Percentiles rank a stretch among this genome's conserved stretches.
phyloP scores from a whole-genome alignment of 345 rosid species.

The Sapria himalayana region DNA sequence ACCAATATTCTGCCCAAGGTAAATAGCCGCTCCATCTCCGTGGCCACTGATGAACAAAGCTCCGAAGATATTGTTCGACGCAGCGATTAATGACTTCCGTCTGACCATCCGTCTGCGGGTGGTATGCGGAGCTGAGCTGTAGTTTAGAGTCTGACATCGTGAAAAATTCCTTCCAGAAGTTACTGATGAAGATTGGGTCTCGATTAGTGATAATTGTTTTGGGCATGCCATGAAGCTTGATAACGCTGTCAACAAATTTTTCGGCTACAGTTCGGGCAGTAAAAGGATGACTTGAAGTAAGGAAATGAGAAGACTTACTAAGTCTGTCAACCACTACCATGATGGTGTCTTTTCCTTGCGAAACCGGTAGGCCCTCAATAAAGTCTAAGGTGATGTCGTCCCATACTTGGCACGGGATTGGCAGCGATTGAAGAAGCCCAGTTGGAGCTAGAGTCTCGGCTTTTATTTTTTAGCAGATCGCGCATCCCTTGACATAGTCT shows the following conservation, averaged over 20 bases:
- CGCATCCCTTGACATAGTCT: neutral
- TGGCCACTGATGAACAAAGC: constrained; percentile 1
- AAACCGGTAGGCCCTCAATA: neutral
- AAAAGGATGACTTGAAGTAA: neutral
- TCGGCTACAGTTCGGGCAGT: neutral
- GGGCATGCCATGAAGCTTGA: neutral
- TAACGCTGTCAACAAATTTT: too few species aligned
- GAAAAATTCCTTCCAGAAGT: too few species aligned
- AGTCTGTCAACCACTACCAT: constrained; percentile 1
- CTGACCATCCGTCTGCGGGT: neutral
- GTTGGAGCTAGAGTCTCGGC: neutral
- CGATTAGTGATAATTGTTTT: neutral
- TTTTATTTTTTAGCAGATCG: neutral
- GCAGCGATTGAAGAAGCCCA: neutral
- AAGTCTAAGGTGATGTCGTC: neutral
- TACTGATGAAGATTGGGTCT: too few species aligned
- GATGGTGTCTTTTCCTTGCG: neutral
- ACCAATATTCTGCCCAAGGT: neutral
- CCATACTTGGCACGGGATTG: too few species aligned
- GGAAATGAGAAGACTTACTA: neutral
- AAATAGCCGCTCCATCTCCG: neutral
- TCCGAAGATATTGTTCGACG: neutral
- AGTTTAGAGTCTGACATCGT: too few species aligned
- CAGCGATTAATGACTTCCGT: neutral
- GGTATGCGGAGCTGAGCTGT: neutral